These are phyloP conservation scores for Oleoguttula mirabilis DNA, from an alignment of 495 filamentous ascomycete genomes.

Conservation along the genomic window DNA sequence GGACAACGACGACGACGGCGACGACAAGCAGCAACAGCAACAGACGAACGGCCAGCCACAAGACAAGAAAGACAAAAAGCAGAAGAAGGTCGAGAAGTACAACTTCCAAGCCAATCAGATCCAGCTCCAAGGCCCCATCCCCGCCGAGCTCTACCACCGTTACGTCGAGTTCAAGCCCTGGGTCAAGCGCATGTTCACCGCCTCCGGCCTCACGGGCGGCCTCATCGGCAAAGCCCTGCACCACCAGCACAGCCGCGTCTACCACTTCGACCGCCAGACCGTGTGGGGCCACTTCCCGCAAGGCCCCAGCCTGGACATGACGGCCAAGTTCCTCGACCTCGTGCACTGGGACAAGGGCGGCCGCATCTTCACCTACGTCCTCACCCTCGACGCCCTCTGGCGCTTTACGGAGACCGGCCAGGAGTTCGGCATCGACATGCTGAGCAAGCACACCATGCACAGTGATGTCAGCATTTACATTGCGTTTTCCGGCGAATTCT, in stretches of 20 bases:
- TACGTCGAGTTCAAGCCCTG: slow-evolving; percentile 89
- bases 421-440: slow-evolving; percentile 82
- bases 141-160: slow-evolving; percentile 66
- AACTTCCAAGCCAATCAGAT: slow-evolving; percentile 92
- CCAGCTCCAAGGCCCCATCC: slow-evolving; percentile 74
- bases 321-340: slow-evolving; percentile 71
- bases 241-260: slow-evolving; percentile 77
- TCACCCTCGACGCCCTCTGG: slow-evolving; percentile 73
- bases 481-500: slow-evolving; percentile 86
- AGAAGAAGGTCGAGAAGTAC: slow-evolving; percentile 17
- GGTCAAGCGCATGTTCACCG: slow-evolving; percentile 77
- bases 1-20: slow-evolving; percentile 20
- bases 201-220: slow-evolving; percentile 58
- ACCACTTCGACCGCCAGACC: slow-evolving; percentile 70
- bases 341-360: slow-evolving; percentile 74
- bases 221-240: slow-evolving; percentile 75
- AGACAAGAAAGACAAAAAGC: slow-evolving; percentile 1
- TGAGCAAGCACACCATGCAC: slow-evolving; percentile 93
- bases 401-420: slow-evolving; percentile 91
- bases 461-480: slow-evolving; percentile 82
- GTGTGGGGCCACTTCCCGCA: slow-evolving; percentile 47
- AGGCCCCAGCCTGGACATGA: slow-evolving; percentile 44
- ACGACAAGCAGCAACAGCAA: not conserved
- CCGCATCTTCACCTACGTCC: slow-evolving; percentile 80
- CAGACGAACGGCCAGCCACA: not conserved